Conservation (phyloP, 2,329 filamentous ascomycete genomes). For the Chaetomium olivaceum region DNA sequence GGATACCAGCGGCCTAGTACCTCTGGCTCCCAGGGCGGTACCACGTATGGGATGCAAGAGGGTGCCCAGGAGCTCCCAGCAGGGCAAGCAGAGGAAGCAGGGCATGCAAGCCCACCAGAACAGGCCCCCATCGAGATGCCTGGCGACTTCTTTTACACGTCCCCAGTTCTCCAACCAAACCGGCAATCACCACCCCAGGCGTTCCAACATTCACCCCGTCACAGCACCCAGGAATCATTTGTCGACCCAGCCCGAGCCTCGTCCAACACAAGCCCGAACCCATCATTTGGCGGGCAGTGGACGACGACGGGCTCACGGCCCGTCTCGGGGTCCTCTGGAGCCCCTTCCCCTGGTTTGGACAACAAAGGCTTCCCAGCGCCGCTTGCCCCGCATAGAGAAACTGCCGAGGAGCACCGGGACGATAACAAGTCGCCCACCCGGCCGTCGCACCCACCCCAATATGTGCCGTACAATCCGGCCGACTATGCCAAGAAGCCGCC, state of each 20-base stretch:
- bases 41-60: background rate
- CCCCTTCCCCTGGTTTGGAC: slow-evolving; percentile 44
- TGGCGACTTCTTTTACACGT: slow-evolving; percentile 50
- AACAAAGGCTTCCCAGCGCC: slow-evolving; percentile 47
- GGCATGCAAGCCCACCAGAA: slow-evolving; percentile 20
- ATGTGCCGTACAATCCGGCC: slow-evolving; percentile 42
- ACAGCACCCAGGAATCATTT: slow-evolving; percentile 36
- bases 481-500: slow-evolving; percentile 39
- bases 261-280: slow-evolving; percentile 22
- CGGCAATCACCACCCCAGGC: slow-evolving; percentile 36
- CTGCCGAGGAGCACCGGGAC: slow-evolving; percentile 45
- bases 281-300: slow-evolving; percentile 41
- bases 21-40: slow-evolving; percentile 34
- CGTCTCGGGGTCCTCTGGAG: slow-evolving; percentile 41
- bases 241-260: slow-evolving; percentile 18
- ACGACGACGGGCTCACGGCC: slow-evolving; percentile 41
- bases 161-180: slow-evolving; percentile 25
- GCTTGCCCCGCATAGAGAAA: slow-evolving; percentile 51
- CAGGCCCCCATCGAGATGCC: slow-evolving; percentile 43
- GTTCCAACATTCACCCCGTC: slow-evolving; percentile 24
- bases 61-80: slow-evolving; percentile 44
- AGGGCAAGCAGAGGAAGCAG: slow-evolving; percentile 24
- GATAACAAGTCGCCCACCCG: slow-evolving; percentile 34
- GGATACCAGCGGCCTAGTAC: slow-evolving; percentile 38
- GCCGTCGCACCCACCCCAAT: slow-evolving; percentile 28